Percentiles rank a stretch among this genome's conserved stretches.
phyloP scores from a whole-genome alignment of 1,139 yeast genomes.

The Petasospora rhodanensis region DNA sequence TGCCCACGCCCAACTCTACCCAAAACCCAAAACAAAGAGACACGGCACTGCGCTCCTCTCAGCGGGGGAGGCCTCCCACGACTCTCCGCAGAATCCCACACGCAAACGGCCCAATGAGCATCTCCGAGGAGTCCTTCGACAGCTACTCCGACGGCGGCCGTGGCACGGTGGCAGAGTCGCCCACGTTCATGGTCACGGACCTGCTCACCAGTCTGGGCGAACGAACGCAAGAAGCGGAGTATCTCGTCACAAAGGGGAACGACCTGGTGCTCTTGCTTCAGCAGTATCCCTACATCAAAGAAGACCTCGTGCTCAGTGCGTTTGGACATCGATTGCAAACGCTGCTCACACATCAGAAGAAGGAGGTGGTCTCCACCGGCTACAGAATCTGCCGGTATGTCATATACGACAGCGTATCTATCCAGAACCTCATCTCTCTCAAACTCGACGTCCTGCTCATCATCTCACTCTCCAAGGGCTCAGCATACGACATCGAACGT shows the following conservation, averaged over 20 bases:
- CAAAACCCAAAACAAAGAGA: no score
- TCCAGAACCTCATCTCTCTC: constrained; percentile 42
- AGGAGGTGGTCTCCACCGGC: constrained; percentile 71
- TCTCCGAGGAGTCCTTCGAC: constrained; percentile 9
- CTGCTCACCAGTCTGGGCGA: constrained; percentile 25
- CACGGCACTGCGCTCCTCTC: no score
- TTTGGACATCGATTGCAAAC: constrained; percentile 58
- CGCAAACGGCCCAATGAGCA: constrained; percentile 5
- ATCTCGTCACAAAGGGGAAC: constrained; percentile 25
- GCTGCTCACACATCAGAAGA: constrained; percentile 52
- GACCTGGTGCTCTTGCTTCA: constrained; percentile 23
- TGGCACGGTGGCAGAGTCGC: constrained; percentile 28
- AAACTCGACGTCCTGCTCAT: constrained; percentile 62
- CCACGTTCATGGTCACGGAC: constrained; percentile 43
- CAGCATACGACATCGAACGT: constrained; percentile 55
- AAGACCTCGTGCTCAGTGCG: constrained; percentile 60
- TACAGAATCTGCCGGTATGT: constrained; percentile 69
- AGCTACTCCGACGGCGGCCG: constrained; percentile 3
- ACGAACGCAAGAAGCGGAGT: constrained; percentile 22
- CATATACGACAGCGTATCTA: constrained; percentile 49
- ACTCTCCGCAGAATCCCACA: no score
- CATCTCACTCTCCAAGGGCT: constrained; percentile 55
- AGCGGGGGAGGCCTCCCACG: no score
- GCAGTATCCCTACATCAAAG: constrained; percentile 53
- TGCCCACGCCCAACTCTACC: no score